Conservation (phyloP, 768 basidiomycete genomes). For the Amanita subjunquillea region DNA sequence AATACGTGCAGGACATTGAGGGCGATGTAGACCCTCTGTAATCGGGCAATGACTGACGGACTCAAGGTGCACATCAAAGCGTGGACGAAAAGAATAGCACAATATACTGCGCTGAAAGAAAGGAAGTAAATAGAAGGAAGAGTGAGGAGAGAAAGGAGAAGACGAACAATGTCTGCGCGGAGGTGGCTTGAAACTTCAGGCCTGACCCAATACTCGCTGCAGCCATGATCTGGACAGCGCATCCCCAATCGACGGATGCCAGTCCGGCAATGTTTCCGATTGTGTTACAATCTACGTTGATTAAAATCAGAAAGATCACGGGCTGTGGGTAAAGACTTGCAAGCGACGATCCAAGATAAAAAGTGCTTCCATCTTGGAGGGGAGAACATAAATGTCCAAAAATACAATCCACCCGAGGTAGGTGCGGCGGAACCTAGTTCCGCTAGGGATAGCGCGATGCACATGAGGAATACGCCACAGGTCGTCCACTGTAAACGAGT, state of each 20-base stretch:
- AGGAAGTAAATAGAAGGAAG: background rate
- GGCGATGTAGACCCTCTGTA: slow-evolving; percentile 61
- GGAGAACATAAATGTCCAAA: slow-evolving; percentile 38
- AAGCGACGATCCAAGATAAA: slow-evolving; percentile 45
- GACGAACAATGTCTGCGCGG: slow-evolving; percentile 34
- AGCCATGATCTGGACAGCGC: slow-evolving; percentile 55
- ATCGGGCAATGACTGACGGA: slow-evolving; percentile 53
- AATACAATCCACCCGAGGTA: slow-evolving; percentile 32
- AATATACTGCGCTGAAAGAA: slow-evolving; percentile 48
- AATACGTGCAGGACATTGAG: slow-evolving; percentile 53
- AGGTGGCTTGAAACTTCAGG: slow-evolving; percentile 29
- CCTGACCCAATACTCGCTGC: slow-evolving; percentile 47
- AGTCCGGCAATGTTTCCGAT: slow-evolving; percentile 38
- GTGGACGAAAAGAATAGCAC: slow-evolving; percentile 50
- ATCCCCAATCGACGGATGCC: slow-evolving; percentile 58
- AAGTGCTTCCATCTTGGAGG: slow-evolving; percentile 32
- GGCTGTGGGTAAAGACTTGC: slow-evolving; percentile 16
- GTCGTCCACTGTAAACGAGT: slow-evolving; percentile 35
- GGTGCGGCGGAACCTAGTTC: slow-evolving; percentile 46
- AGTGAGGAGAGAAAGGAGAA: background rate
- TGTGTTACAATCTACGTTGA: slow-evolving; percentile 32
- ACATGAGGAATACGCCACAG: slow-evolving; percentile 33
- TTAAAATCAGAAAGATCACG: background rate
- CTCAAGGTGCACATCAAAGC: slow-evolving; percentile 59
- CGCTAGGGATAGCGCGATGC: slow-evolving; percentile 57